Evolutionary conservation across 148 eudicot genomes (phyloP).

Genomic region (Amaranthus cruentus): DNA sequence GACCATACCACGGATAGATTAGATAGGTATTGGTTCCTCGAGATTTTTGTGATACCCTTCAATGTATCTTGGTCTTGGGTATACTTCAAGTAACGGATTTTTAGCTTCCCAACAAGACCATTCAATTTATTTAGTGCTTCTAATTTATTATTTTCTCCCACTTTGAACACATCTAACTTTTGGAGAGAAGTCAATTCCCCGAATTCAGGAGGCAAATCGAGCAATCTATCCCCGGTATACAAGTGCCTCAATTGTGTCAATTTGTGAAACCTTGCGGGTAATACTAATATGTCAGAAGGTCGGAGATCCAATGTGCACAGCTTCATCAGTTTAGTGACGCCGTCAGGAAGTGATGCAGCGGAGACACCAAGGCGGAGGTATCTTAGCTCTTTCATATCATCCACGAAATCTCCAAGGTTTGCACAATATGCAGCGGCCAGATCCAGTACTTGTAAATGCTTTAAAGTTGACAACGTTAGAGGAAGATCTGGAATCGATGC

Average conservation of each 20-base stretch:
- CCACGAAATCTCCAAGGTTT: background rate
- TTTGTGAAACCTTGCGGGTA: background rate
- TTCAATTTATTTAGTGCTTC: background rate
- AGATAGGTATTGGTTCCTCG: background rate
- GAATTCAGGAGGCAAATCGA: background rate
- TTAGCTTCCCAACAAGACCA: background rate
- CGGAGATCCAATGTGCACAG: constrained; percentile 7
- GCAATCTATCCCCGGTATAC: background rate
- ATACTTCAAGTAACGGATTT: background rate
- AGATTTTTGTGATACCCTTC: background rate
- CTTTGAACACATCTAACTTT: background rate
- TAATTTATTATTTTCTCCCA: background rate
- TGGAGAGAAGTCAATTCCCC: background rate
- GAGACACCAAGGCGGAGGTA: constrained; percentile 3
- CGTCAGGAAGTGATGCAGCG: background rate
- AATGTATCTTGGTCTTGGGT: background rate
- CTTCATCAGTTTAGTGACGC: background rate
- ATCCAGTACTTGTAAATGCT: too few relatives aligned
- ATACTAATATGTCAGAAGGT: background rate
- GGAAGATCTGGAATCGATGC: too few relatives aligned
- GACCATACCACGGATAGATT: background rate
- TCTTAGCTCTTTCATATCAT: background rate
- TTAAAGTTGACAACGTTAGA: too few relatives aligned
- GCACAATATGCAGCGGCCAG: background rate
- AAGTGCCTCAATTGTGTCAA: background rate